Conservation (phyloP, 768 basidiomycete species). For the Tylopilus vinaceipallidus region DNA sequence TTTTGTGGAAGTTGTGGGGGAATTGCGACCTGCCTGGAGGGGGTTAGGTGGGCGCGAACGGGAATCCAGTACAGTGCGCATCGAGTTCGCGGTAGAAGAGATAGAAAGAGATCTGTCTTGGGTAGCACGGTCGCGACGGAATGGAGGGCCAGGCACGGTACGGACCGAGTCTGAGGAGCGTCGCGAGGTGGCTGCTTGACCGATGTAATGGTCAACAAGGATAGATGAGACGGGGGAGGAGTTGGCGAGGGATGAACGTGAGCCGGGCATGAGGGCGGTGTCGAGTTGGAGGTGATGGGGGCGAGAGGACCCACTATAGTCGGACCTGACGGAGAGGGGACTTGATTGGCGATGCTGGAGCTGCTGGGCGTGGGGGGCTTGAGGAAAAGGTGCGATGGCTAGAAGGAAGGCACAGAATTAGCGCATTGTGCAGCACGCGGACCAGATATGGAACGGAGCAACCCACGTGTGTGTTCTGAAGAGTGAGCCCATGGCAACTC, state of each 20-base stretch:
- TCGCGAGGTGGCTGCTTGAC: slow-evolving; percentile 35
- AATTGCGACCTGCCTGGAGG: slow-evolving; percentile 40
- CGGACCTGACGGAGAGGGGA: slow-evolving; percentile 40
- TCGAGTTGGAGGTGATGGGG: slow-evolving; percentile 61
- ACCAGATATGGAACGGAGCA: slow-evolving; percentile 29
- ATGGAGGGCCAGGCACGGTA: slow-evolving; percentile 50
- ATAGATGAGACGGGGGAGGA: slow-evolving; percentile 46
- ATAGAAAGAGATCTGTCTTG: slow-evolving; percentile 79
- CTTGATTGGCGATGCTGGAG: slow-evolving; percentile 32
- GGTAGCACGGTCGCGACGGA: slow-evolving; percentile 56
- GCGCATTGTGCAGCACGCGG: slow-evolving; percentile 25
- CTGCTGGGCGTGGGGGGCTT: slow-evolving; percentile 23
- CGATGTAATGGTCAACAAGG: slow-evolving; percentile 34
- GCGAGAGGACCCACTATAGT: slow-evolving; percentile 35
- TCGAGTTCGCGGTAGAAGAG: slow-evolving; percentile 55
- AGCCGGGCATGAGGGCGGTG: slow-evolving; percentile 41
- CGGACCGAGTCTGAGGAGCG: slow-evolving; percentile 72
- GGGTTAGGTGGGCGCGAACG: slow-evolving; percentile 36
- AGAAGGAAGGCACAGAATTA: slow-evolving; percentile 21
- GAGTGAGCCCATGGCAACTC: slow-evolving; percentile 57
- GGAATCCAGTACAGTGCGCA: slow-evolving; percentile 44
- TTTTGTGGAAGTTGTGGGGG: slow-evolving; percentile 36
- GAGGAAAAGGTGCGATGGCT: slow-evolving; percentile 28
- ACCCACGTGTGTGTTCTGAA: slow-evolving; percentile 44
- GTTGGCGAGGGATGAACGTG: slow-evolving; percentile 42